Base-by-base conservation (phyloP, 495 filamentous ascomycete genomes). In the Trichoderma orchidacearum region DNA sequence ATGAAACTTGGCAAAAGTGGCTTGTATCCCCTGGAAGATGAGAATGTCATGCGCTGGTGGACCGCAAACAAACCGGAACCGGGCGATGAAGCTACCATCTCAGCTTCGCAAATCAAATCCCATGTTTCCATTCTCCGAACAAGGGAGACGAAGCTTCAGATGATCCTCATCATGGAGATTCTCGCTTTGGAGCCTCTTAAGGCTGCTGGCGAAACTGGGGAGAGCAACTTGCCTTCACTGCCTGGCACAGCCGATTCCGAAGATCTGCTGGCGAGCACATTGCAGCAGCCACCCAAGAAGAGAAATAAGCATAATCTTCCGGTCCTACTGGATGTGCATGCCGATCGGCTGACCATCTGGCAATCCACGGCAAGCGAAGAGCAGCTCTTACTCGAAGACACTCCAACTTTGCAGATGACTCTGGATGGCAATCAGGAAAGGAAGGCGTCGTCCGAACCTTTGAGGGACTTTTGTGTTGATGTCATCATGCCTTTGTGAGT, bases 261-360 rank as follows among this genome's bases (percentile, higher is more conserved):
- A 51, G 65, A 55, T 48, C 63, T 28, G 5, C 64, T 31, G 56
- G 64, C 59, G 57, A 48, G 15, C 7, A 13, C 9, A 9, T 27
- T 48, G 21, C 65, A 63, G 41, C 60, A 54, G 25, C 51, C 58
- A 1, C 53, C 62, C 13, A 67, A 70, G 63, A 79, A 69, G 64
- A 61, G 66, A 30, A 75, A 61, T 54, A 70, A 65, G 38, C 70
- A 70, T 52, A 72, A 75, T 55, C 52, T 77, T 1, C 68, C 73
- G 1, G 56, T 84, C 1, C 75, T 90, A 21, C 75, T 98, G 7
- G 92, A 97, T 62, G 71, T 95, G 3, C 83, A 95, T 52, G 79
- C 95, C 11, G 94, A 98, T 66, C 82, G 90, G 31, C 75, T 98
- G 23, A 94, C 90, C 65, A 98, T 98, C 35, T 98, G 94, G 94